Evolutionary conservation across 179 eudicot species (phyloP).

Genomic region (Actinidia chinensis): DNA sequence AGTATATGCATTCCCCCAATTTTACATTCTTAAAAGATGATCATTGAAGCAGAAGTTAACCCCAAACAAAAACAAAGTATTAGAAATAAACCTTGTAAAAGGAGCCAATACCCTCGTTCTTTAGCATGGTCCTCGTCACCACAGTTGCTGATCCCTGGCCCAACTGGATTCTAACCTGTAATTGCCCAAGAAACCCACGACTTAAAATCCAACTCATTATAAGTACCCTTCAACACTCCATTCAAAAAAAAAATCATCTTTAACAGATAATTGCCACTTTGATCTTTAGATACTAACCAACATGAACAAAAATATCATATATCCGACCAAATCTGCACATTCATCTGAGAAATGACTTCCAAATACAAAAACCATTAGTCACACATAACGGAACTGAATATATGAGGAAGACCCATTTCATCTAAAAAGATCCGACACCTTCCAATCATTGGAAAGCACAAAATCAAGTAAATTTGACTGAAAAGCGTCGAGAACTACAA

Average conservation of each 20-base stretch:
- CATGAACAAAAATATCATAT: background rate
- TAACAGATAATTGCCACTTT: background rate
- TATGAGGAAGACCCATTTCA: conserved; percentile 12
- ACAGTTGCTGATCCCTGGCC: conserved; percentile 88
- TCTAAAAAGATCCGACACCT: conserved; percentile 20
- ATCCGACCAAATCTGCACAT: background rate
- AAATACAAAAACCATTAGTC: background rate
- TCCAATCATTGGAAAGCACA: background rate
- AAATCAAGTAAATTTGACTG: too few species aligned
- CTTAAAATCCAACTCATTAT: background rate
- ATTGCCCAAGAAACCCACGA: conserved; percentile 14
- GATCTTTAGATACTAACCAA: conserved; percentile 3
- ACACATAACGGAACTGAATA: background rate
- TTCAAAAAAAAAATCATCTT: background rate
- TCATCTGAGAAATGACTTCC: background rate
- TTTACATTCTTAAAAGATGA: background rate
- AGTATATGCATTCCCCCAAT: background rate
- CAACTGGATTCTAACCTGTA: conserved; percentile 81
- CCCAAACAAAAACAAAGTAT: background rate
- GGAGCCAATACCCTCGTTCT: conserved; percentile 73
- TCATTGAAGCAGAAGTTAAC: background rate
- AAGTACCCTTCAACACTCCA: background rate
- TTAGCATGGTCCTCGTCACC: conserved; percentile 74
- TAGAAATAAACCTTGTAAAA: conserved; percentile 67
- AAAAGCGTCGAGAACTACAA: too few species aligned